phyloP scores from a whole-genome alignment of 2,329 filamentous ascomycete genomes.

The Alternaria sp. region DNA sequence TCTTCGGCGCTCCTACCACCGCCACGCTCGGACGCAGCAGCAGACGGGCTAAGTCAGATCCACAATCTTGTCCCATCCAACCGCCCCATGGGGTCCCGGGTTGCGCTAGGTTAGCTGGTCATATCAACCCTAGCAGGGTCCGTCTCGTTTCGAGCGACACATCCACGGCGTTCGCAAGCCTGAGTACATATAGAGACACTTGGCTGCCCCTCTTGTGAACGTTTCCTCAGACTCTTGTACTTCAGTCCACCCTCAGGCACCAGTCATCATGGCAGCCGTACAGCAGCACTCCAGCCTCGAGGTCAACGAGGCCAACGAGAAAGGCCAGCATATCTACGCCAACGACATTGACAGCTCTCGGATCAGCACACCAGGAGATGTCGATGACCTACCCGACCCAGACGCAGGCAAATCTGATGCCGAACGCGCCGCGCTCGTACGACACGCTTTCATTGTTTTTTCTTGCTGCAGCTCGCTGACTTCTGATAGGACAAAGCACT shows the following conservation, averaged over 20 bases:
- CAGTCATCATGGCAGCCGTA: constrained; percentile 39
- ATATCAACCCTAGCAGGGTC: constrained; percentile 13
- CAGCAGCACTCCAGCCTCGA: constrained; percentile 31
- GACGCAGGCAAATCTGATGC: constrained; percentile 44
- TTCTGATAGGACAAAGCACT: constrained; percentile 44
- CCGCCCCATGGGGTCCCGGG: constrained; percentile 45
- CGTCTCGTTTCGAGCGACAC: constrained; percentile 16
- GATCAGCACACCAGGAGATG: constrained; percentile 29
- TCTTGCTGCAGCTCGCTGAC: constrained; percentile 16
- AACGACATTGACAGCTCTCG: constrained; percentile 39
- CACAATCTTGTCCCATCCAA: constrained; percentile 40
- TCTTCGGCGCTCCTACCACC: constrained; percentile 13
- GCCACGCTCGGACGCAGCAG: constrained; percentile 36
- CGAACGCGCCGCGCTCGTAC: constrained; percentile 44
- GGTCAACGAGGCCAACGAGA: constrained; percentile 32
- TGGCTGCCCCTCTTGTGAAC: constrained; percentile 19
- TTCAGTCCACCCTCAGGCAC: constrained; percentile 16
- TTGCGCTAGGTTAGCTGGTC: constrained; percentile 28
- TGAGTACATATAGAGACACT: constrained; percentile 42
- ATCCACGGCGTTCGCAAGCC: constrained; percentile 15
- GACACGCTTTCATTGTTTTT: background rate
- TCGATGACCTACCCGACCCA: constrained; percentile 45
- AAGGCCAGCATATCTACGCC: constrained; percentile 27
- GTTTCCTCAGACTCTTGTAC: constrained; percentile 25
- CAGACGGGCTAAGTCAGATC: constrained; percentile 36